Evolutionary conservation across 169 alveolate genomes (phyloP), one percentile per base, ranked within the genome.

Genomic region (Plasmodium fragile): DNA sequence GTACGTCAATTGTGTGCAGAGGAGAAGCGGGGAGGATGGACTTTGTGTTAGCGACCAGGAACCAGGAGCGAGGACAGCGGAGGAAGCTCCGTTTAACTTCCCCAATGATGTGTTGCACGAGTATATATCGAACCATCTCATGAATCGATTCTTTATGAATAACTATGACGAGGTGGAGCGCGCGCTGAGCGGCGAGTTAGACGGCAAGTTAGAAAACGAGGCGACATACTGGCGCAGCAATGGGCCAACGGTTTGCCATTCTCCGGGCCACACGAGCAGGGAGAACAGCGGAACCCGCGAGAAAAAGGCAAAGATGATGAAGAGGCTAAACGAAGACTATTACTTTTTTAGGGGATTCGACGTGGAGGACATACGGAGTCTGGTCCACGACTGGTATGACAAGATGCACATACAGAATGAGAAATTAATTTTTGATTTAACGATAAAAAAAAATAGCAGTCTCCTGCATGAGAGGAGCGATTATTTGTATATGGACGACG

Each of bases 341-440:
- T 84, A 84, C 65, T 84, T 84, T 41, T 84, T 72, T 32, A 30
- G 93, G 7, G 93, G 83, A 8, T 84, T 84, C 41, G 93, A 84
- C 52, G 22, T 22, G 28, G 93, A 84, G 55, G 93, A 84, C 18
- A 84, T 84, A 6, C n/a, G 59, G 0, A 32, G 25, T 32, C 43
- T 84, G 4, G 45, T 84, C 28, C 41, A 73, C 16, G 84, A 84
- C 34, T 71, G 55, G 11, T 73, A 72, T 25, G 93, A 84, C 25
- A 84, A 73, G 39, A 49, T 84, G 25, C 59, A 53, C 79, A 43
- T 84, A 43, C n/a, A 41, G 1, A 72, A 84, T 25, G 79, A 69
- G 13, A 22, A 72, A 4, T 22, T 73, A n/a, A 65, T 41, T 73
- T 73, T 73, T 39, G 79, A 81, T 11, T 55, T 81, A 32, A 41